These are phyloP conservation scores for Colletotrichum sp. DNA, from an alignment of 2,329 filamentous ascomycete species.

Conservation along the genomic window DNA sequence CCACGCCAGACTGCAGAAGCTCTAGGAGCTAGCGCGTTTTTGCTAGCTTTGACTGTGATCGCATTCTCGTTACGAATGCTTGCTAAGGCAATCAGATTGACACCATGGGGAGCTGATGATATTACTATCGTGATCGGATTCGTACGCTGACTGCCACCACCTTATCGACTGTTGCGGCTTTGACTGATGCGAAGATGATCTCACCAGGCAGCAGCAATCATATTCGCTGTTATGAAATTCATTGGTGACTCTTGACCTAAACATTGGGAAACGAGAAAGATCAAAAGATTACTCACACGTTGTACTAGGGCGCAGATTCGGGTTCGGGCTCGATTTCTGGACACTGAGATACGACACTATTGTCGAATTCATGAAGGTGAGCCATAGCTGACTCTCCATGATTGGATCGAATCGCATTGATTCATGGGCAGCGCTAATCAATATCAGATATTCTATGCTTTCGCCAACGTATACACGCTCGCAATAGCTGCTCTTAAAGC, in stretches of 20 bases:
- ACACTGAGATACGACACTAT: background rate
- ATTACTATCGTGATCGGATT: background rate
- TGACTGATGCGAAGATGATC: background rate
- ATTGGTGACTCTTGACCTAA: background rate
- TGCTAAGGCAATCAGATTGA: background rate
- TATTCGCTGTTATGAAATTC: background rate
- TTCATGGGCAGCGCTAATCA: background rate
- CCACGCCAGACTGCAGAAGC: background rate
- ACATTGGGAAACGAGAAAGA: background rate
- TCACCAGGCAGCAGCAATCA: background rate
- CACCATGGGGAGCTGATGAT: background rate
- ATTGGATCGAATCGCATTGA: background rate
- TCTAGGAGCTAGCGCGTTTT: background rate
- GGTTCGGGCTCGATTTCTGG: background rate
- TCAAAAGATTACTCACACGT: rapidly evolving
- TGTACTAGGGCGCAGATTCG: background rate
- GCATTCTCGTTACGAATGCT: background rate
- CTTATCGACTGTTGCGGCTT: background rate
- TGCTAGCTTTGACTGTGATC: background rate
- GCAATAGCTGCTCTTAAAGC: conserved; percentile 44
- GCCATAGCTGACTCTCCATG: rapidly evolving
- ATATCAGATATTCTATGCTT: background rate
- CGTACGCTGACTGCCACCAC: background rate
- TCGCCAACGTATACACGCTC: conserved; percentile 6
- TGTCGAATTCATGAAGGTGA: background rate